Base-by-base conservation (phyloP, 2,329 filamentous ascomycete genomes). In the Zelopaecilomyces penicillatus region DNA sequence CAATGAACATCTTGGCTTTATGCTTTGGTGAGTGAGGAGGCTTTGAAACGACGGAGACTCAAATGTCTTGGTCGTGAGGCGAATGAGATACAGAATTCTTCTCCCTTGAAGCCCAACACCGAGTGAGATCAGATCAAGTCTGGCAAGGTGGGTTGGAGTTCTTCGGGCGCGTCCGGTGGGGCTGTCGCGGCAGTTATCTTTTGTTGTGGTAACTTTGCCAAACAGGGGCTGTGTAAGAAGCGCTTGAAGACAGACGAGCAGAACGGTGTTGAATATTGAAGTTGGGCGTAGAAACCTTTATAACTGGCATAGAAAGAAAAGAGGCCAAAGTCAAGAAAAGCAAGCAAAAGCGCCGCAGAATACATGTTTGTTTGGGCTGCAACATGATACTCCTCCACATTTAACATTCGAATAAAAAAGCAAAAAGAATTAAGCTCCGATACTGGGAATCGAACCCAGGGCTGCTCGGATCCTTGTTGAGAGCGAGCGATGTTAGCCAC, bases 1-100 rank as follows among this genome's bases (percentile, higher is more conserved):
- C 85, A 50, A 89, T 84, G 35, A 90, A 73, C 85, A 90, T 89
- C 28, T 58, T 66, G 47, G 31, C 32, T 5, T 19, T 19, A 19
- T 19, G 19, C 19, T 19, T 19, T 41, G 26, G 5, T 12, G 8
- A n/a, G 36, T 26, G 4, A 34, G n/a, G 32, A 30, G 27, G 11
- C 34, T n/a, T 30, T 8, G 38, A 34, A 31, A 37, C 30, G 41
- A 42, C 19, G 19, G 19, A 38, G 30, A 19, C 12, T 30, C 19
- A 30, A 26, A 19, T 19, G 19, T 19, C 19, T 19, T 19, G 19
- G 19, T 19, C 19, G 19, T 19, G 19, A 19, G 19, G 19, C 19
- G 19, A 19, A 19, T 19, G 19, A 19, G 19, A 19, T 19, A 19
- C 19, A 19, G 19, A 19, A 19, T 19, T 19, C 19, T 19, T 19